Evolutionary conservation across 2,329 filamentous ascomycete species (phyloP), one percentile per base, ranked within the genome.

Genomic region (Pseudogymnoascus sp.): DNA sequence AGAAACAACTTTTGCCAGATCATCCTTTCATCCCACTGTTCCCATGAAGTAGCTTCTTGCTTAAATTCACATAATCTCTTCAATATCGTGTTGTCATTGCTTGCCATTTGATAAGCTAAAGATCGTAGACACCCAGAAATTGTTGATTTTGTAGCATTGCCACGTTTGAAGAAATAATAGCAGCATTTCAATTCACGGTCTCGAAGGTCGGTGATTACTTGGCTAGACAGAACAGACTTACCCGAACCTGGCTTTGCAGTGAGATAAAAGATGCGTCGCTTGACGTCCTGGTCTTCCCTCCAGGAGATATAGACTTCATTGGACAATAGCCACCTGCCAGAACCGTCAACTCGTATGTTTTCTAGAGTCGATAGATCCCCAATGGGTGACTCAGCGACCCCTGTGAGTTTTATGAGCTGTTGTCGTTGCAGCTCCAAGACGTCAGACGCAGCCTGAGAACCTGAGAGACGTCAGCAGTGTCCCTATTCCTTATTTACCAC

Each of bases 1-100:
- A 69, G 62, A 61, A 76, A 76, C 0, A 77, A 0, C 61, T 72
- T 76, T 4, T 67, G 67, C 75, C 75, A 77, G 10, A 77, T 70
- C 2, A 68, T 68, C 6, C 66, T 48, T 3, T 71, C 62, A 62
- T 76, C 71, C 11, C 71, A 67, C n/a, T 68, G 67, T 25, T 71
- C 68, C 36, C 73, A 68, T 0, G 65, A 61, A 1, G 66, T 65
- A 2, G 68, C 68, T 36, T 71, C 69, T 1, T 70, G n/a, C 6
- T 63, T 67, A 1, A 73, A 51, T 6, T 68, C 48, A 1, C 72
- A 28, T 1, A 76, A 37, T n/a, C 21, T 66, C 4, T 70, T 48
- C 0, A 73, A 65, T 14, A 75, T 63, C 2, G 62, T 41, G 0
- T 66, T 36, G 54, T 74, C 69, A 0, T 48, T 61, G 4, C 37